Evolutionary conservation across 192 early-diverging fungal species (phyloP).

Genomic region (Umbelopsis sp.): DNA sequence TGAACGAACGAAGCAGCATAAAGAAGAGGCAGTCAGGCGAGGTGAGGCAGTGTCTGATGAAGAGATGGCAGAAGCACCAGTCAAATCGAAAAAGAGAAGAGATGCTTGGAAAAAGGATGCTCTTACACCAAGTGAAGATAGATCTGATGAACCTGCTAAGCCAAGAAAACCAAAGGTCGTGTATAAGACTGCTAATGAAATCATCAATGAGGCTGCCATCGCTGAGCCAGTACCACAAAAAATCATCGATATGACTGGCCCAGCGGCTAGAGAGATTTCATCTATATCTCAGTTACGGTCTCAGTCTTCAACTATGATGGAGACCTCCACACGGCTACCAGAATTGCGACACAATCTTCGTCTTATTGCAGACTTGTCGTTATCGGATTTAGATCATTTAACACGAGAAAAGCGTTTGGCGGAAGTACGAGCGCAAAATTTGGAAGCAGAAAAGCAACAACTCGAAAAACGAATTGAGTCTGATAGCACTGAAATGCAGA

Average conservation of each 20-base stretch:
- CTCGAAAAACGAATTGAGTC: constrained; percentile 34
- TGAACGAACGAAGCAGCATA: constrained; percentile 70
- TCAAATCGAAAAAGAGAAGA: constrained; percentile 37
- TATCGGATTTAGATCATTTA: constrained; percentile 68
- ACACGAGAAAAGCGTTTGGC: constrained; percentile 58
- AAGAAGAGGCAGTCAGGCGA: constrained; percentile 49
- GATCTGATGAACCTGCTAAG: constrained; percentile 25
- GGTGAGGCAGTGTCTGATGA: constrained; percentile 34
- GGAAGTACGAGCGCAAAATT: constrained; percentile 37
- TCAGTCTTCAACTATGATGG: constrained; percentile 49
- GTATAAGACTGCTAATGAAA: constrained; percentile 79
- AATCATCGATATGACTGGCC: constrained; percentile 86
- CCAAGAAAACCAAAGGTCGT: constrained; percentile 46
- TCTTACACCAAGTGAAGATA: background rate
- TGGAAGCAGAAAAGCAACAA: constrained; percentile 44
- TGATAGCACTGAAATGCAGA: constrained; percentile 42
- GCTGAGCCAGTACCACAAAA: constrained; percentile 54
- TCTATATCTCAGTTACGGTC: constrained; percentile 45
- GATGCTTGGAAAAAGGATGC: constrained; percentile 52
- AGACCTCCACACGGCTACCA: constrained; percentile 62
- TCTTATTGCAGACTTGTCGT: constrained; percentile 71
- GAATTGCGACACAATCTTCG: constrained; percentile 81
- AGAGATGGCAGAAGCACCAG: constrained; percentile 30
- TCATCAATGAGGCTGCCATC: constrained; percentile 58
- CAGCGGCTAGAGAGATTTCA: constrained; percentile 54